phyloP scores from a whole-genome alignment of 345 rosid genomes.

The Populus pruinosa region DNA sequence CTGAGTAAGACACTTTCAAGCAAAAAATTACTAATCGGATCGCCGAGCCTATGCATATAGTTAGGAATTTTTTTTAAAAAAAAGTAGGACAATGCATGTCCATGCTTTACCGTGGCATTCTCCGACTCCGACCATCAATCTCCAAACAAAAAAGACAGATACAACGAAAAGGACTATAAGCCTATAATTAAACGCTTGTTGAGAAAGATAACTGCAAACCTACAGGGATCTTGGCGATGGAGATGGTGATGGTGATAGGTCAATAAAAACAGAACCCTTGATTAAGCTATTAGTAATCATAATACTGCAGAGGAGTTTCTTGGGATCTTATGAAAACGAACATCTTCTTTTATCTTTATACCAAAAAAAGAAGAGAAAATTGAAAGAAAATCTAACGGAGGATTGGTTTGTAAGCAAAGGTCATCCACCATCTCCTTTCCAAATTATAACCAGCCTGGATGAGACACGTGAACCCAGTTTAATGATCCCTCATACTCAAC shows the following conservation, averaged over 20 bases:
- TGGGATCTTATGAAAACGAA: background rate
- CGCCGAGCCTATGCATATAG: too few species aligned
- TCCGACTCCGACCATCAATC: background rate
- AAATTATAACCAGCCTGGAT: background rate
- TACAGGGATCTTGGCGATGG: background rate
- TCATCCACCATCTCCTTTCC: background rate
- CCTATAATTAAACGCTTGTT: background rate
- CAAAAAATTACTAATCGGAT: too few species aligned
- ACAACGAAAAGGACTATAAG: background rate
- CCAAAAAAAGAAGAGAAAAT: background rate
- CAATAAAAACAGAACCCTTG: background rate
- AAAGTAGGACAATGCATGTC: background rate
- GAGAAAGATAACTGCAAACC: background rate
- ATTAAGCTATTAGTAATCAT: background rate
- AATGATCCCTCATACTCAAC: background rate
- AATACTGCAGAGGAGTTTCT: background rate
- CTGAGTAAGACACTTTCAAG: too few species aligned
- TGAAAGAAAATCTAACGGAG: background rate
- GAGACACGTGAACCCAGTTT: background rate
- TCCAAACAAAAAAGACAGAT: background rate
- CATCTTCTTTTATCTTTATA: background rate
- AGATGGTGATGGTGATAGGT: background rate
- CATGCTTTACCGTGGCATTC: background rate
- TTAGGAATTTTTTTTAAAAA: too few species aligned
- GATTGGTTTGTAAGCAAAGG: conserved; percentile 11